Evolutionary conservation across 805 yeast genomes (phyloP).

Genomic region (Candida ficus): DNA sequence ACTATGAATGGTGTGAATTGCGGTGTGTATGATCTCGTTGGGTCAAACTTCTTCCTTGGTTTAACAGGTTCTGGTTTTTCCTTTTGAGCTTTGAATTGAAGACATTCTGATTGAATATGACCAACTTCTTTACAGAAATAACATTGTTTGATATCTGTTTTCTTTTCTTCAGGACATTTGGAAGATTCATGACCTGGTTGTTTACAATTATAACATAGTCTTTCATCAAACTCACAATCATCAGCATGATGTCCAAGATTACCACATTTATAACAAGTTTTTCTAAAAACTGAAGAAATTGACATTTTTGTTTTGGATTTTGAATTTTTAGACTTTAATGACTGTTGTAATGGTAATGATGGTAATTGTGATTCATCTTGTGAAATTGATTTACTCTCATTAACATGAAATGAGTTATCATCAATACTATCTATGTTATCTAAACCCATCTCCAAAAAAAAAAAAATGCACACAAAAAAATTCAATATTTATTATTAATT

Average conservation of each 20-base stretch:
- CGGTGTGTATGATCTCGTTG: no score
- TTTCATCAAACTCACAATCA: constrained; percentile 20
- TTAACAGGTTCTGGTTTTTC: not conserved
- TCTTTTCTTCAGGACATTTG: constrained; percentile 21
- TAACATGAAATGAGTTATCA: no score
- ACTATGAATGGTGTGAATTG: no score
- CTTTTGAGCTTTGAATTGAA: not conserved
- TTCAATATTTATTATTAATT: no score
- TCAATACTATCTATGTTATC: no score
- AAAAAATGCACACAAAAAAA: no score
- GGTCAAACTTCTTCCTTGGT: not conserved
- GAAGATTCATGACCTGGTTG: constrained; percentile 27
- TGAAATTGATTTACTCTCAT: no score
- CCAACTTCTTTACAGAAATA: constrained; percentile 26
- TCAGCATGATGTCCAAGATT: constrained; percentile 29
- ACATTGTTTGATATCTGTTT: constrained; percentile 23
- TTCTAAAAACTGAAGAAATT: constrained; percentile 23
- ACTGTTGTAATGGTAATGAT: not conserved
- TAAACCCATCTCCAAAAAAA: no score
- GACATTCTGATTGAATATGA: constrained; percentile 27
- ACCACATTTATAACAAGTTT: constrained; percentile 28
- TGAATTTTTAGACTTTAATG: not conserved
- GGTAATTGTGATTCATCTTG: no score
- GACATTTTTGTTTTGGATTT: not conserved
- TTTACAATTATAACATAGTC: constrained; percentile 29